These are phyloP conservation scores for Smallanthus sonchifolius DNA, from an alignment of 129 eudicot genomes.

Conservation along the genomic window DNA sequence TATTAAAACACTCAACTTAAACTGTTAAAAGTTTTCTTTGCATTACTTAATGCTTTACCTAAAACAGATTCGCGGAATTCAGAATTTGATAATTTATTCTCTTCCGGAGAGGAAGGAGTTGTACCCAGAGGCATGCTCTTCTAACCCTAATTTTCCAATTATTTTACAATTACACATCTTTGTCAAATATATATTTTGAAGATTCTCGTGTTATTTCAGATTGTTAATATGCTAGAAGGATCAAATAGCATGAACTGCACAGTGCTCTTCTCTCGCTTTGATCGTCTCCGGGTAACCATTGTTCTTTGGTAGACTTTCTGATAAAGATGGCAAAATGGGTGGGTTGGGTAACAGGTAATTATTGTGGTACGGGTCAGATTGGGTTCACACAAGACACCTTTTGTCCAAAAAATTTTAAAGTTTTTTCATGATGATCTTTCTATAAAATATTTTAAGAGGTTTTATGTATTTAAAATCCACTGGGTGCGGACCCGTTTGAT, in stretches of 20 bases:
- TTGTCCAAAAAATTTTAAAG: not conserved
- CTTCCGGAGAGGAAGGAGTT: conserved; percentile 89
- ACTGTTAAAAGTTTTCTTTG: not conserved
- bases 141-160: not conserved
- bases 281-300: conserved; percentile 63
- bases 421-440: not conserved
- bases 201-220: conserved; percentile 35
- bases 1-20: not conserved
- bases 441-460: not conserved
- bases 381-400: not conserved
- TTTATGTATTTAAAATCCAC: not conserved
- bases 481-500: not conserved
- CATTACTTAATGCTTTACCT: not conserved
- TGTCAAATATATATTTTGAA: not conserved
- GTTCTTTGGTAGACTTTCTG: not conserved
- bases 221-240: conserved; percentile 85
- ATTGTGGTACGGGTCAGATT: not conserved
- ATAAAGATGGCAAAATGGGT: not conserved
- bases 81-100: conserved; percentile 82
- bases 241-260: conserved; percentile 70
- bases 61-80: conserved; percentile 75
- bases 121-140: conserved; percentile 75
- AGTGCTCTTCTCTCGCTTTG: conserved; percentile 75
- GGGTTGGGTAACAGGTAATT: not conserved
- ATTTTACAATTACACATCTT: not conserved